phyloP scores from a whole-genome alignment of 345 rosid species.

The Salix caprea region DNA sequence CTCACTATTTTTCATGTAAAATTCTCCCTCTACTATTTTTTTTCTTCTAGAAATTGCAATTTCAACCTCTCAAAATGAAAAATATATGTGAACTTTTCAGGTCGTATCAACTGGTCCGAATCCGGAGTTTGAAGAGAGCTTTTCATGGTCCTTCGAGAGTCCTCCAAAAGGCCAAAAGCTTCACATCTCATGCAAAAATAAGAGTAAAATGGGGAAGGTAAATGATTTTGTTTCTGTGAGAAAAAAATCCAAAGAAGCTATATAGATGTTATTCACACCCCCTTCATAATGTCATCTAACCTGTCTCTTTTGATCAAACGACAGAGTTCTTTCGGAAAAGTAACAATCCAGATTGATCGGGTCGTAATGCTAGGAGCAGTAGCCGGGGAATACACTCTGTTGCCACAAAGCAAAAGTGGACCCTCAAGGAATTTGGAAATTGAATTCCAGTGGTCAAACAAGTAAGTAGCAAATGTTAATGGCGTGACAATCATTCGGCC shows the following conservation, averaged over 20 bases:
- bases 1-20: neutral
- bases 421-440: constrained; percentile 86
- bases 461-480: constrained; percentile 34
- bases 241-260: neutral
- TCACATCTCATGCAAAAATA: constrained; percentile 94
- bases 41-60: neutral
- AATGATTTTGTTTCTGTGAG: neutral
- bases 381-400: constrained; percentile 77
- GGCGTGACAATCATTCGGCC: neutral
- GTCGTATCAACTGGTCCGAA: constrained; percentile 91
- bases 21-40: neutral
- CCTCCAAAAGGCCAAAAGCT: constrained; percentile 99
- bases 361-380: constrained; percentile 98
- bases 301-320: neutral
- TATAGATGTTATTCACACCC: neutral
- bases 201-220: constrained; percentile 99
- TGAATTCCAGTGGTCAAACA: constrained; percentile 97
- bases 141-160: constrained; percentile 96
- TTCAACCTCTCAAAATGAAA: neutral
- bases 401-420: constrained; percentile 95
- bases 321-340: constrained; percentile 98
- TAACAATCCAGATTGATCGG: constrained; percentile 92
- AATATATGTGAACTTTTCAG: constrained; percentile 25
- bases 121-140: constrained; percentile 98
- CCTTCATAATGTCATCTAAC: neutral